Evolutionary conservation across 1,284 basidiomycete species (phyloP), one percentile per base, ranked within the genome.

Genomic region (Ganoderma leucocontextum): DNA sequence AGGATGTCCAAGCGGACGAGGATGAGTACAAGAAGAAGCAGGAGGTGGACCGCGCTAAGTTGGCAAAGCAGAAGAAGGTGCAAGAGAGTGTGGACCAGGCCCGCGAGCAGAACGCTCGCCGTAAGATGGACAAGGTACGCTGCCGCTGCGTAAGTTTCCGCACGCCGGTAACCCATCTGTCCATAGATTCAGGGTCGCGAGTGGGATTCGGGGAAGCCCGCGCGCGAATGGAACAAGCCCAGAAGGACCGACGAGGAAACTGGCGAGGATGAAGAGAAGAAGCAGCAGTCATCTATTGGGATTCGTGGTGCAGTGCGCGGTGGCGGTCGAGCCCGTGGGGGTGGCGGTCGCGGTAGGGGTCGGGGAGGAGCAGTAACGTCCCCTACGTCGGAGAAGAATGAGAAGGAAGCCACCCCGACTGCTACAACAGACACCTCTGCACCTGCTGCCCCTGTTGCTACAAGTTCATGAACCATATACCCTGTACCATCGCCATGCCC

Each of bases 1-100:
- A 92, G 91, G 89, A 92, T 72, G 90, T 94, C 15, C 84, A 89
- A 80, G 91, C 91, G 47, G 92, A 95, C 72, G 91, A 92, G 79
- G 89, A 90, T 22, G 91, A 91, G 8, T 94, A 92, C 80, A 84
- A 84, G 69, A 85, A 91, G 79, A 87, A 84, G 8, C 87, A 93
- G 72, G 89, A 89, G 60, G 80, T 79, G 0, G 89, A 91, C 57
- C 86, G 87, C 41, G 81, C 79, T 41, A 89, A 84, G 75, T 81
- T 84, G 65, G 89, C 84, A 2, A 83, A 86, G 57, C 84, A 79
- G 65, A 87, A 87, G 68, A 91, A 88, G 76, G 84, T 91, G 41
- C 92, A 94, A 78, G 86, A 88, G 69, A 82, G 82, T 38, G 82
- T 94, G 66, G 84, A 94, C 76, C 85, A 85, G 44, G 85, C 90